Conservation (phyloP, 2,329 filamentous ascomycete species). For the Plenodomus lindquistii region DNA sequence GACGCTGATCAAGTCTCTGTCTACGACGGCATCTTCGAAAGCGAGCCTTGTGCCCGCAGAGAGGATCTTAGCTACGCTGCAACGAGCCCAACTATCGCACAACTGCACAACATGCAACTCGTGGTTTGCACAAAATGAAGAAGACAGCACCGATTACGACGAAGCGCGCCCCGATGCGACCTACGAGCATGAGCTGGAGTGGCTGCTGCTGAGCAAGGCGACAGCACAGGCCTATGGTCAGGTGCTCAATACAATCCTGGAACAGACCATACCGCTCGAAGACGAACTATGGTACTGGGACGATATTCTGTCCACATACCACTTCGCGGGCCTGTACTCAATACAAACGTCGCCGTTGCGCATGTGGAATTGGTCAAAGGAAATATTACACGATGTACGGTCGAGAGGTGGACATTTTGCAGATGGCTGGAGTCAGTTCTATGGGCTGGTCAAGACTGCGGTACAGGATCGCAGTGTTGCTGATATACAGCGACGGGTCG, state of each 20-base stretch:
- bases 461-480: constrained; percentile 72
- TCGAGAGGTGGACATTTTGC: constrained; percentile 46
- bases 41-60: constrained; percentile 62
- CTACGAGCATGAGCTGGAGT: constrained; percentile 81
- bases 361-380: constrained; percentile 71
- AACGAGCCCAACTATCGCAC: constrained; percentile 61
- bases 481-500: constrained; percentile 70
- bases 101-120: constrained; percentile 44
- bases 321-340: constrained; percentile 79
- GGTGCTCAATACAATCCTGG: constrained; percentile 74
- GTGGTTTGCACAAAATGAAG: constrained; percentile 38
- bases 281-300: constrained; percentile 98
- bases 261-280: constrained; percentile 80
- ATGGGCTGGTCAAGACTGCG: constrained; percentile 75
- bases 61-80: constrained; percentile 64
- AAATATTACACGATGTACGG: constrained; percentile 68
- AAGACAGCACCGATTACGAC: constrained; percentile 32
- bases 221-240: constrained; percentile 88
- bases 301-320: constrained; percentile 77
- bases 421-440: constrained; percentile 66
- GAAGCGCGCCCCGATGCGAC: constrained; percentile 19
- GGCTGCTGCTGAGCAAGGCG: constrained; percentile 88
- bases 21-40: constrained; percentile 67
- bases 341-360: constrained; percentile 81
- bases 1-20: constrained; percentile 70